Evolutionary conservation across 106 monocot genomes (phyloP).

Genomic region (Dendrobium chrysotoxum): DNA sequence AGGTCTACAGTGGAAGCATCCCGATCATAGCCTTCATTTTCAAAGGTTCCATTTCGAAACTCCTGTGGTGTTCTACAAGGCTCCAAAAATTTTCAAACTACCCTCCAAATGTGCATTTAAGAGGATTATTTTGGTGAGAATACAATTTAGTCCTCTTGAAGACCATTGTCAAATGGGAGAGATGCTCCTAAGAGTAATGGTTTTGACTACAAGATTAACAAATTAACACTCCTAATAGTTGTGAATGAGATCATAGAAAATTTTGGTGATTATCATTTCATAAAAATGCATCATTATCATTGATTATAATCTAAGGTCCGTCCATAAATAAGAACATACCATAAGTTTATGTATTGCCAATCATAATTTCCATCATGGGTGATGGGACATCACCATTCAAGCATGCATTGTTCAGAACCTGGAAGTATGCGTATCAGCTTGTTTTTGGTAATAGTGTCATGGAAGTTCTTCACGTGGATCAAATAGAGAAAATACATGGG

Average conservation of each 20-base stretch:
- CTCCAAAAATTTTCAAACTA: neutral
- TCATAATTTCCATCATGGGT: too few relatives aligned
- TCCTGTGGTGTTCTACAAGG: neutral
- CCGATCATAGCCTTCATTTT: neutral
- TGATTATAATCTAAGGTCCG: neutral
- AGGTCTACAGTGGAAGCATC: neutral
- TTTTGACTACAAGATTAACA: neutral
- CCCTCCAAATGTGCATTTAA: neutral
- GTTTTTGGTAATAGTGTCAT: too few relatives aligned
- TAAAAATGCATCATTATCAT: neutral
- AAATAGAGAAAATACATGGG: neutral
- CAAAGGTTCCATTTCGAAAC: neutral
- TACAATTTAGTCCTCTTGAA: neutral
- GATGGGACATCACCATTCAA: too few relatives aligned
- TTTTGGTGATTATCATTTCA: neutral
- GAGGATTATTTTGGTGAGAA: too few relatives aligned
- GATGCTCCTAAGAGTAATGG: neutral
- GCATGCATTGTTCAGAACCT: too few relatives aligned
- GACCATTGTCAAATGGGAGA: neutral
- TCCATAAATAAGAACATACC: neutral
- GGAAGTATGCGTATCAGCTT: too few relatives aligned
- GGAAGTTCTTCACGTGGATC: too few relatives aligned
- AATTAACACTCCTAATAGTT: neutral
- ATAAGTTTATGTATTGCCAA: neutral
- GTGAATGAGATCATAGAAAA: neutral